Evolutionary conservation across 495 filamentous ascomycete species (phyloP).

Genomic region (Parathielavia appendiculata): DNA sequence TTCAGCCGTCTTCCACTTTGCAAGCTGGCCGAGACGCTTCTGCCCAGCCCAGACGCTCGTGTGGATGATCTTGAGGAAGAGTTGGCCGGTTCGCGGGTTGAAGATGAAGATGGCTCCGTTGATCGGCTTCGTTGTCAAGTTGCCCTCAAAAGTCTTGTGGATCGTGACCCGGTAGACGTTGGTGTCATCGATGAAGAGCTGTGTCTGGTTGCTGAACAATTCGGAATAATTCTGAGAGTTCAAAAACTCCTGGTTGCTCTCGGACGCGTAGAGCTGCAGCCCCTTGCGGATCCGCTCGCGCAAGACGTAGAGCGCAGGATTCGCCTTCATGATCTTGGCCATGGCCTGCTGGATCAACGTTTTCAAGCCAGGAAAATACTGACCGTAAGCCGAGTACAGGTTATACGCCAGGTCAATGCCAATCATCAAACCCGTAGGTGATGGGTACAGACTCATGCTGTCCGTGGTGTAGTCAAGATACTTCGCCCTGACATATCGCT

Average conservation of each 20-base stretch:
- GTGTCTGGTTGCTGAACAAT: conserved; percentile 97
- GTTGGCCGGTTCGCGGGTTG: conserved; percentile 93
- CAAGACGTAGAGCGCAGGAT: conserved; percentile 92
- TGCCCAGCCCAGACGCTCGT: conserved; percentile 99
- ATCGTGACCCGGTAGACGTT: conserved; percentile 99
- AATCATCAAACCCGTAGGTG: conserved; percentile 96
- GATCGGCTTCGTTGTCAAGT: conserved; percentile 98
- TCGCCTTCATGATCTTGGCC: conserved; percentile 99
- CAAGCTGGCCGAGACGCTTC: conserved; percentile 96
- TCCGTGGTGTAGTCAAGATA: conserved; percentile 99
- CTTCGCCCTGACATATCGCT: conserved; percentile 95
- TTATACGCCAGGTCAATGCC: conserved; percentile 98
- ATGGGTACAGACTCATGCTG: conserved; percentile 98
- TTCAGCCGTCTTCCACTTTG: conserved; percentile 99
- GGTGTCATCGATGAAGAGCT: conserved; percentile 98
- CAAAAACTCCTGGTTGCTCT: conserved; percentile 98
- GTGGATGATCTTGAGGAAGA: conserved; percentile 99
- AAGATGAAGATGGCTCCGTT: conserved; percentile 99
- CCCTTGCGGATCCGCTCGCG: conserved; percentile 98
- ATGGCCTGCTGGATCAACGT: conserved; percentile 95
- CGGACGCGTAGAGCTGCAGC: conserved; percentile 94
- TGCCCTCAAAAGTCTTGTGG: conserved; percentile 99
- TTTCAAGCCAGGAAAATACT: conserved; percentile 98
- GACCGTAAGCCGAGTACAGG: conserved; percentile 93
- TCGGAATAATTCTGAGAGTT: conserved; percentile 99